Evolutionary conservation across 148 eudicot genomes (phyloP), one percentile per base, ranked within the genome.

Genomic region (Silene conica): DNA sequence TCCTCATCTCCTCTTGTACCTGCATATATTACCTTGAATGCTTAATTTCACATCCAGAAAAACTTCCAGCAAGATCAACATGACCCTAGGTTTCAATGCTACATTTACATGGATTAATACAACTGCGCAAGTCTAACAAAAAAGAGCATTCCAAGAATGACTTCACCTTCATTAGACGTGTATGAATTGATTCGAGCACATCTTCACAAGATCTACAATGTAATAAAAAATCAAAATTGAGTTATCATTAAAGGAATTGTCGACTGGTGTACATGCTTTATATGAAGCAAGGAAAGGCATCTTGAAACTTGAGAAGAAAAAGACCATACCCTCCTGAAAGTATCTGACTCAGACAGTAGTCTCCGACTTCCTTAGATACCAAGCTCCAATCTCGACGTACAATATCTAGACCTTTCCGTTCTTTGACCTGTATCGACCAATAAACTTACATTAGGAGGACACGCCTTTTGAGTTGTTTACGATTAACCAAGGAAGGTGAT

Each of bases 381-480:
- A 96, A 82, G 59, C 99, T 96, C 99, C 99, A 96, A 81, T 96
- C 99, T 82, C 99, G 97, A 15, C 99, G 96, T 63, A 96, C 99
- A 89, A 96, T 96, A 77, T 96, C 99, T 79, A 96, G 97, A 78
- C 99, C 99, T 83, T 95, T 95, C 34, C 93, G 86, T 82, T 96
- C 99, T 80, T 87, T 92, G 74, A 82, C 88, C 99, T 96, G 77
- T 50, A 74, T 38, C 71, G 58, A 68, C 66, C 74, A 77, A 79
- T 59, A 8, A 21, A 63, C 46, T 75, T 4, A 54, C 21, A 15
- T 78, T 67, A 46, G 77, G 74, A 10, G 58, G 23, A 60, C 56
- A 68, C 63, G n/a, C 61, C 38, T 63, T 48, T 54, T 64, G 34
- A 31, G 34, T 31, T 31, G 34, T 28, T 63, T 23, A 9, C 25